Evolutionary conservation across 495 filamentous ascomycete genomes (phyloP).

Genomic region (Aspergillus carlsbadensis): DNA sequence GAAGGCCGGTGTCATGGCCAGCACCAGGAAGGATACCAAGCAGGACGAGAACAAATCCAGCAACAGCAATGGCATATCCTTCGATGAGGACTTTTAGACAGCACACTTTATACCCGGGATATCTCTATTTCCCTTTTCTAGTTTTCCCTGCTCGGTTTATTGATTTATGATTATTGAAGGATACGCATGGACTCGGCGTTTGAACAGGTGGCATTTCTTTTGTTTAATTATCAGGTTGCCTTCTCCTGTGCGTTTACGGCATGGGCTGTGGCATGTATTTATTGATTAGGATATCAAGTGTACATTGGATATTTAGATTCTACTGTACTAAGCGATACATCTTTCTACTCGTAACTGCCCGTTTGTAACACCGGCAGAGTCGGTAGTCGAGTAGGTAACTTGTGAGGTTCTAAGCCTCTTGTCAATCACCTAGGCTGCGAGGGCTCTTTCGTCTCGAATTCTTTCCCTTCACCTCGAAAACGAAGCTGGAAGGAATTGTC

Average conservation of each 20-base stretch:
- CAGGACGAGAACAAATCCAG: slow-evolving; percentile 54
- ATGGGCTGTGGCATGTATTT: slow-evolving; percentile 11
- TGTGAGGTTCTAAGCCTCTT: too few species aligned
- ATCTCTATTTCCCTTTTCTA: slow-evolving; percentile 16
- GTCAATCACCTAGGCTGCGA: too few species aligned
- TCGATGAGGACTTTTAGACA: slow-evolving; percentile 95
- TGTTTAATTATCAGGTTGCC: slow-evolving; percentile 8
- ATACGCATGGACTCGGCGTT: slow-evolving; percentile 47
- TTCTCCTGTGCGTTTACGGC: not conserved
- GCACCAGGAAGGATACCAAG: slow-evolving; percentile 74
- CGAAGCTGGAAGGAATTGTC: too few species aligned
- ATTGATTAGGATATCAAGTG: slow-evolving; percentile 18
- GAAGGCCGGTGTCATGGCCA: slow-evolving; percentile 97
- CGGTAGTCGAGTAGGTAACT: too few species aligned
- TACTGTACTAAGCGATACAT: slow-evolving; percentile 5
- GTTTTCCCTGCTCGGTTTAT: slow-evolving; percentile 21
- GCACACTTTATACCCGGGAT: slow-evolving; percentile 27
- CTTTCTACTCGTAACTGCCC: not conserved
- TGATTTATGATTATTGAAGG: slow-evolving; percentile 37
- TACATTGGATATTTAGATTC: slow-evolving; percentile 18
- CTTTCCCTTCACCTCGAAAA: too few species aligned
- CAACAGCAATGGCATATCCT: slow-evolving; percentile 78
- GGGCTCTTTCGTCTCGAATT: too few species aligned
- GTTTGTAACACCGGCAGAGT: too few species aligned
- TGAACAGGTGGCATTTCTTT: slow-evolving; percentile 21